phyloP scores from a whole-genome alignment of 2,329 filamentous ascomycete species.

The Fusarium decemcellulare region DNA sequence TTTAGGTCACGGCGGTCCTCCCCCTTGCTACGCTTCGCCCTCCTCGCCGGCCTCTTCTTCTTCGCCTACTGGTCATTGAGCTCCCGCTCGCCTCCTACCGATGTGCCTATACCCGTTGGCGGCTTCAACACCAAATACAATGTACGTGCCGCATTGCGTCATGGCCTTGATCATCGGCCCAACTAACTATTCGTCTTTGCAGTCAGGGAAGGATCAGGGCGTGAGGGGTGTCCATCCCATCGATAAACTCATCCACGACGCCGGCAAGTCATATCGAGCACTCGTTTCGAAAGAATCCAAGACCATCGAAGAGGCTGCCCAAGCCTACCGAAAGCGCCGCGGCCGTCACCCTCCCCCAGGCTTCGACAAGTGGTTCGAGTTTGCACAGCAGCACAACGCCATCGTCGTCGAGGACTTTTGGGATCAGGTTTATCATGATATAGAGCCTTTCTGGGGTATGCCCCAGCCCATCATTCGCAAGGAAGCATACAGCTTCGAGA shows the following conservation, averaged over 20 bases:
- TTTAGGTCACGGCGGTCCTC: constrained; percentile 61
- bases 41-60: constrained; percentile 55
- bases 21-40: constrained; percentile 58
- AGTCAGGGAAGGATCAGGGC: constrained; percentile 12
- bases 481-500: constrained; percentile 69
- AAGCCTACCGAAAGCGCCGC: constrained; percentile 69
- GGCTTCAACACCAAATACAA: not conserved
- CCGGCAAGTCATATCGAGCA: constrained; percentile 56
- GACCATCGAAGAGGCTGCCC: constrained; percentile 68
- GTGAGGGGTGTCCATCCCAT: constrained; percentile 61
- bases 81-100: constrained; percentile 27
- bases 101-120: constrained; percentile 12
- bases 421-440: constrained; percentile 74
- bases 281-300: constrained; percentile 61
- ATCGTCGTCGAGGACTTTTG: constrained; percentile 75
- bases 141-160: constrained; percentile 12
- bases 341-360: constrained; percentile 75
- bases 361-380: constrained; percentile 73
- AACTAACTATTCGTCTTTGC: constrained; percentile 14
- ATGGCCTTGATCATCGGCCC: not conserved
- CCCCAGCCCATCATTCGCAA: constrained; percentile 63
- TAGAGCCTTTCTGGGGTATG: constrained; percentile 71
- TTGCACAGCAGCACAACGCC: constrained; percentile 65
- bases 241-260: constrained; percentile 64
- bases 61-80: constrained; percentile 49